Evolutionary conservation across 257 asterid genomes (phyloP).

Genomic region (Apocynum venetum): DNA sequence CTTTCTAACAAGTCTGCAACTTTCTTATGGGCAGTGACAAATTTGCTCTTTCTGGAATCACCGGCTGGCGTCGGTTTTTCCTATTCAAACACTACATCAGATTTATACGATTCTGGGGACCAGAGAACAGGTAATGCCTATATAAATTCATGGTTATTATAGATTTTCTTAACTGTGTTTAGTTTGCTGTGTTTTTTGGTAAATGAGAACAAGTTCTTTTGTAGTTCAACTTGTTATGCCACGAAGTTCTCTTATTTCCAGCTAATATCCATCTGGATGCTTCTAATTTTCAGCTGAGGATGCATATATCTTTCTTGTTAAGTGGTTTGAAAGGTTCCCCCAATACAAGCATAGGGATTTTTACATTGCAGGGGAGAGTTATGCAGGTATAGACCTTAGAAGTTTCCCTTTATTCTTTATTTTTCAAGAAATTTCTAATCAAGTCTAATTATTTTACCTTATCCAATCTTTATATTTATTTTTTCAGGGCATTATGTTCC

Average conservation of each 20-base stretch:
- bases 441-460: constrained; percentile 4
- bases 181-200: background rate
- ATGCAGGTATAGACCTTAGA: constrained; percentile 53
- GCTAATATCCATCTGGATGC: constrained; percentile 25
- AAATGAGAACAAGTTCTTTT: constrained; percentile 7
- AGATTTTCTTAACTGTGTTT: background rate
- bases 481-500: constrained; percentile 92
- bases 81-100: constrained; percentile 82
- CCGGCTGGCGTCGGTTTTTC: constrained; percentile 99
- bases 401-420: background rate
- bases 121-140: constrained; percentile 69
- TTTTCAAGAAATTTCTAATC: background rate
- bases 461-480: constrained; percentile 10
- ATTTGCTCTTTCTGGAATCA: constrained; percentile 89
- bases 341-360: constrained; percentile 87
- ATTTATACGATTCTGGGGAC: constrained; percentile 78
- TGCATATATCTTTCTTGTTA: constrained; percentile 62
- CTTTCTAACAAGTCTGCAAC: constrained; percentile 14
- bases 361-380: constrained; percentile 95
- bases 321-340: constrained; percentile 98
- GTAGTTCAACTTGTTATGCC: background rate
- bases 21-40: constrained; percentile 67
- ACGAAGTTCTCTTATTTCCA: constrained; percentile 5
- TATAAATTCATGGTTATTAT: constrained; percentile 4
- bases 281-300: constrained; percentile 69